Conservation (phyloP, 352 stramenopile genomes). For the Pythium aristosporum region DNA sequence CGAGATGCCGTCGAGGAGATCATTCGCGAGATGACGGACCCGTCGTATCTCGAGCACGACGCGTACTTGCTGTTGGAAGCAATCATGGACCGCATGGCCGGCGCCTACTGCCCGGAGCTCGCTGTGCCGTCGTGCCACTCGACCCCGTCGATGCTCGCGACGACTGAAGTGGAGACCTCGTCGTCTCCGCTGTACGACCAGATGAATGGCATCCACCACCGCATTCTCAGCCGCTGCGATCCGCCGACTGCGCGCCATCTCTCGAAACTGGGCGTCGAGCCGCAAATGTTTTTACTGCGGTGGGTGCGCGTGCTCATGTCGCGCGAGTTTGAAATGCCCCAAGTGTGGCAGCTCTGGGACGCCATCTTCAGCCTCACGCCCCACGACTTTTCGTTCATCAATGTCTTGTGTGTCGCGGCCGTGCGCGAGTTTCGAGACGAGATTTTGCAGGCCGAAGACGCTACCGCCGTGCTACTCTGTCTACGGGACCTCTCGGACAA, state of each 20-base stretch:
- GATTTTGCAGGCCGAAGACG: constrained; percentile 60
- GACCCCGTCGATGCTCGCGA: neutral
- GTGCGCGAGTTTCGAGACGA: constrained; percentile 65
- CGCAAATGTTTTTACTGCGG: constrained; percentile 69
- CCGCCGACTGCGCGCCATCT: constrained; percentile 58
- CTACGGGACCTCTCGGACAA: constrained; percentile 56
- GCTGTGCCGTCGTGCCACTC: neutral
- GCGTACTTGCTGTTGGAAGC: constrained; percentile 62
- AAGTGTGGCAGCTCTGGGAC: constrained; percentile 81
- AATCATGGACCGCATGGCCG: constrained; percentile 76
- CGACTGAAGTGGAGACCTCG: constrained; percentile 29
- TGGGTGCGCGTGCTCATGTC: constrained; percentile 81
- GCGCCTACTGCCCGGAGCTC: constrained; percentile 56
- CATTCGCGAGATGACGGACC: constrained; percentile 44
- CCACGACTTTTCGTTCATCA: constrained; percentile 74
- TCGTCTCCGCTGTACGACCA: constrained; percentile 61
- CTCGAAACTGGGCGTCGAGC: constrained; percentile 47
- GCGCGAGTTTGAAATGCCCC: constrained; percentile 67
- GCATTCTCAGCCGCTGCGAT: constrained; percentile 62
- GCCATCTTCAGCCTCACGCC: constrained; percentile 73
- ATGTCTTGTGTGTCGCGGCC: constrained; percentile 71
- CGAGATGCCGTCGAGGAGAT: constrained; percentile 54
- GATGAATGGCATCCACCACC: constrained; percentile 72
- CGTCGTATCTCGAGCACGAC: constrained; percentile 61
- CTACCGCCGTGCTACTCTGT: constrained; percentile 51